phyloP scores from a whole-genome alignment of 1,284 basidiomycete species.

The Grifola frondosa region DNA sequence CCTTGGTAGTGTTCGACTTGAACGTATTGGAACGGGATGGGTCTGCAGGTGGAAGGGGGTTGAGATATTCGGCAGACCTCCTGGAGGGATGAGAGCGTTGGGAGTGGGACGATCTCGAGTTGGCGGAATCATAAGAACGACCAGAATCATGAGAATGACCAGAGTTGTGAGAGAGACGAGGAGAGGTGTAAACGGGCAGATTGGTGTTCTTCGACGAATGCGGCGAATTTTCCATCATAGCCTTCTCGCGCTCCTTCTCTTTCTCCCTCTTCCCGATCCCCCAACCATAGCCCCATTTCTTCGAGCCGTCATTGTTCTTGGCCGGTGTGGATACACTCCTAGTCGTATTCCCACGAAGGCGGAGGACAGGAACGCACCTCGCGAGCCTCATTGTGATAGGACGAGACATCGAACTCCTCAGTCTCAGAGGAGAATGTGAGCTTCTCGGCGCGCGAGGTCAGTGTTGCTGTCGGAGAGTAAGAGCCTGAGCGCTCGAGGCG shows the following conservation, averaged over 20 bases:
- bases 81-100: constrained; percentile 24
- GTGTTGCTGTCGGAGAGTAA: constrained; percentile 39
- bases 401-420: constrained; percentile 32
- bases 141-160: constrained; percentile 29
- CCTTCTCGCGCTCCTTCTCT: constrained; percentile 39
- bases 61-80: constrained; percentile 1
- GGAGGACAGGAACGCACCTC: constrained; percentile 24
- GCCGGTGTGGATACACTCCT: constrained; percentile 17
- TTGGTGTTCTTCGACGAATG: constrained; percentile 31
- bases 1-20: constrained; percentile 25
- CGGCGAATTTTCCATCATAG: constrained; percentile 32
- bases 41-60: constrained; percentile 9
- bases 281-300: constrained; percentile 64
- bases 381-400: constrained; percentile 27
- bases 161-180: constrained; percentile 38
- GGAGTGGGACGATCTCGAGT: constrained; percentile 30
- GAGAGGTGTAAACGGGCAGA: constrained; percentile 40
- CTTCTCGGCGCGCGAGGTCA: constrained; percentile 39
- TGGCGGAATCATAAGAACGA: too few species aligned
- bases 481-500: constrained; percentile 29
- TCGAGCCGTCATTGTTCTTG: constrained; percentile 30
- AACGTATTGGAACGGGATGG: constrained; percentile 29
- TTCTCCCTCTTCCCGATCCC: constrained; percentile 61
- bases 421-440: constrained; percentile 39
- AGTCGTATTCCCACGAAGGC: constrained; percentile 27